Conservation (phyloP, 2,329 filamentous ascomycete species). For the Diaporthe sp. region DNA sequence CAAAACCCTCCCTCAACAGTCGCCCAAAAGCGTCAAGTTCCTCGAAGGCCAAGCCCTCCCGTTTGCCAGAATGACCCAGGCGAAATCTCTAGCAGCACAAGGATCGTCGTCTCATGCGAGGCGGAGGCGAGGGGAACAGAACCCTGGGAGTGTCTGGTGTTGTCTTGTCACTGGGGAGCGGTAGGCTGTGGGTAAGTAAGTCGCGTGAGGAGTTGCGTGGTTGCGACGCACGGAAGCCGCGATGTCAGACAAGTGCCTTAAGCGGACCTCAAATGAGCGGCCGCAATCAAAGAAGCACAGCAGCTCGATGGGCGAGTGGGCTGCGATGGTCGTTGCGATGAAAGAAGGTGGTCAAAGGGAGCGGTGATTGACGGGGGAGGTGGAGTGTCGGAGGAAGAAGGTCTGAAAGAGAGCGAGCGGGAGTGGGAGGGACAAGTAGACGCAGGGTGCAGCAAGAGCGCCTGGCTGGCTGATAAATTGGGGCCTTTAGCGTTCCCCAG, state of each 20-base stretch:
- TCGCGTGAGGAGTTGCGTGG: background rate
- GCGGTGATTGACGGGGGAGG: conserved; percentile 28
- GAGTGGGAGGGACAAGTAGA: background rate
- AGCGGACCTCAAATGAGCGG: conserved; percentile 13
- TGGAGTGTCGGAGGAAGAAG: conserved; percentile 18
- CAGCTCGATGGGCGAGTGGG: background rate
- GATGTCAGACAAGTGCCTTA: background rate
- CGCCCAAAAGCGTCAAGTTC: conserved; percentile 36
- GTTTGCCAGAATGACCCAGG: conserved; percentile 40
- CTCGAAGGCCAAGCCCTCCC: conserved; percentile 38
- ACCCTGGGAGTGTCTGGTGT: background rate
- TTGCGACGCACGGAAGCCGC: background rate
- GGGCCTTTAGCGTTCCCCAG: background rate
- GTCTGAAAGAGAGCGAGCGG: conserved; percentile 20
- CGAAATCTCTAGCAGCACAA: conserved; percentile 36
- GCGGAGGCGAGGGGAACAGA: conserved; percentile 3
- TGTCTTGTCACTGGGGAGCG: conserved; percentile 26
- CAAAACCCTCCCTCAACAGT: conserved; percentile 40
- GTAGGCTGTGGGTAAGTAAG: conserved; percentile 28
- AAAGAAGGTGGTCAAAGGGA: conserved; percentile 31
- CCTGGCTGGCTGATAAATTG: conserved; percentile 14
- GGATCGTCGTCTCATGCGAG: conserved; percentile 29
- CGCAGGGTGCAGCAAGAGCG: conserved; percentile 8
- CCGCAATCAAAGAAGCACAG: conserved; percentile 12
- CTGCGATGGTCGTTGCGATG: conserved; percentile 25